phyloP scores from a whole-genome alignment of 345 rosid genomes.

The Lepidium africanum region DNA sequence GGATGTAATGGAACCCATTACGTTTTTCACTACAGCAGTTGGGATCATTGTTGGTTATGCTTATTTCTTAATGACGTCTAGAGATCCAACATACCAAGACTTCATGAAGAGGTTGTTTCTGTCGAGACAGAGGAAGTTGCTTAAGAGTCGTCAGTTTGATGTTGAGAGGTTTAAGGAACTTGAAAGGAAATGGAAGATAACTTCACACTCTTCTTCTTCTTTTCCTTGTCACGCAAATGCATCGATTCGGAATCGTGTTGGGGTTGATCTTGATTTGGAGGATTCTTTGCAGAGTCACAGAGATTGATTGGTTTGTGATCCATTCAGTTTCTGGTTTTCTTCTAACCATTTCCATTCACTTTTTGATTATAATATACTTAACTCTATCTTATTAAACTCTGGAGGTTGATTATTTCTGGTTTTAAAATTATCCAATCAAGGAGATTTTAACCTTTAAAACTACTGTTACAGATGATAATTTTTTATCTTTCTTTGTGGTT shows the following conservation, averaged over 20 bases:
- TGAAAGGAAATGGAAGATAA: conserved; percentile 47
- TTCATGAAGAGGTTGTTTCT: conserved; percentile 86
- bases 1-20: conserved; percentile 95
- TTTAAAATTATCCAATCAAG: neutral
- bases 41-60: conserved; percentile 75
- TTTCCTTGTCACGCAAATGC: conserved; percentile 37
- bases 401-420: conserved; percentile 9
- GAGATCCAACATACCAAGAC: conserved; percentile 97
- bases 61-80: conserved; percentile 70
- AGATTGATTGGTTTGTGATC: conserved; percentile 23
- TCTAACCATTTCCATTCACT: neutral
- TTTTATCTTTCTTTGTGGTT: neutral
- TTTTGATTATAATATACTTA: neutral
- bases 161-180: conserved; percentile 60
- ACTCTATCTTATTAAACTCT: neutral
- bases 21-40: conserved; percentile 62
- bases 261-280: conserved; percentile 59
- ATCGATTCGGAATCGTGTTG: conserved; percentile 51
- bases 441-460: neutral
- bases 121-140: conserved; percentile 72
- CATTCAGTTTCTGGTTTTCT: neutral
- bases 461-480: neutral
- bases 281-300: conserved; percentile 47
- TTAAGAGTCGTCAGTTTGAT: conserved; percentile 55
- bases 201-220: conserved; percentile 6